Evolutionary conservation across 495 filamentous ascomycete genomes (phyloP).

Genomic region (Daldinia loculata): DNA sequence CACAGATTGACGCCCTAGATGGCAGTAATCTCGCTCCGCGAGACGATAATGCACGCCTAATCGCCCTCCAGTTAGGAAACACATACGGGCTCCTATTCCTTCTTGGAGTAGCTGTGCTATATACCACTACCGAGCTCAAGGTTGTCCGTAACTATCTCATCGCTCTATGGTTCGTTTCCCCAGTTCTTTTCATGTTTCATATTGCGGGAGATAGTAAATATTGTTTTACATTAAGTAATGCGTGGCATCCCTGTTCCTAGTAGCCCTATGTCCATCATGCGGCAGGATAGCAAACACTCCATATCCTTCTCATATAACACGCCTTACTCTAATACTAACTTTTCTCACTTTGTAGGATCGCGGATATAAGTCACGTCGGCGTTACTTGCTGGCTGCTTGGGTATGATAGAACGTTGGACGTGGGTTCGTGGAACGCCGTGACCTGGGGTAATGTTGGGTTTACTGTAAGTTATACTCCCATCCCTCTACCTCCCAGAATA

Average conservation of each 20-base stretch:
- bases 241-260: too few species aligned
- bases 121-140: conserved; percentile 68
- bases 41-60: conserved; percentile 47
- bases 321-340: neutral
- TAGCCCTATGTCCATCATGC: neutral
- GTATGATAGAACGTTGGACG: conserved; percentile 59
- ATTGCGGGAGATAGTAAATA: too few species aligned
- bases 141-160: conserved; percentile 74
- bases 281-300: neutral
- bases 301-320: neutral
- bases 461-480: conserved; percentile 55
- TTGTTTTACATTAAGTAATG: too few species aligned
- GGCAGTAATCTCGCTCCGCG: conserved; percentile 31
- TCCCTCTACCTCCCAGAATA: too few species aligned
- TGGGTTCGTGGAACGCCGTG: conserved; percentile 71
- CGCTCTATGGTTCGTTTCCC: conserved; percentile 57
- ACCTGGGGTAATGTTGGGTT: conserved; percentile 77
- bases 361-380: conserved; percentile 74
- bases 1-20: conserved; percentile 61
- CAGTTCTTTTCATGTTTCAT: neutral
- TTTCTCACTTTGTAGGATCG: conserved; percentile 49
- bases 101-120: conserved; percentile 66
- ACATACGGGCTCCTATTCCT: conserved; percentile 71
- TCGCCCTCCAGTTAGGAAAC: conserved; percentile 68
- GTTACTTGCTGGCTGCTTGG: conserved; percentile 69